Evolutionary conservation across 192 early-diverging fungal species (phyloP), one percentile per base, ranked within the genome.

Genomic region (Chytriomyces hyalinus): DNA sequence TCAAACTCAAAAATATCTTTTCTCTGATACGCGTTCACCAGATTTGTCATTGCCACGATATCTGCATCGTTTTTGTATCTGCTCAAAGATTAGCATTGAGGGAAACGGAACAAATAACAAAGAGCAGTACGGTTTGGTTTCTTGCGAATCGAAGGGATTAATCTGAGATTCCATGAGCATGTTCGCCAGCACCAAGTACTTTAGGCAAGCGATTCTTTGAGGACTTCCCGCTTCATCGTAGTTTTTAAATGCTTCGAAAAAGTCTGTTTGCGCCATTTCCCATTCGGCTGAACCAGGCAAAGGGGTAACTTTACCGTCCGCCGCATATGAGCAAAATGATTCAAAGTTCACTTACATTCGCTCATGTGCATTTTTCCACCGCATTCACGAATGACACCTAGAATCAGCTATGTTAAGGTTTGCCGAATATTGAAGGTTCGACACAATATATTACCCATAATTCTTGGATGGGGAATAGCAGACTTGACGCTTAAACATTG

Each of bases 301-400:
- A 64, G 49, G 10, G 24, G 71, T 65, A 49, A 13, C 44, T 44
- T 48, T 13, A 50, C 45, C 51, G 61, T n/a, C 43, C 48, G 62
- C 15, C 17, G 0, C 5, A 48, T 49, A 69, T 48, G 11, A 26
- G 36, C 20, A 65, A 6, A 20, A 2, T 6, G 26, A 9, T 72
- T 5, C 8, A 36, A 75, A 36, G 36, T 36, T 36, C 36, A 36
- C 85, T 82, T 89, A 85, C 89, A 91, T 86, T 98, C 97, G 64
- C 85, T 85, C 96, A 99, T 97, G 81, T 95, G 93, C 94, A 99
- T 96, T 77, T 97, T 99, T 26, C 97, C 97, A 44, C 96, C 97
- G 79, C 94, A 97, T 86, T 97, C 96, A 60, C 94, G 91, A 80
- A 99, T 97, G 28, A 96, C 91, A 48, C 96, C 85, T 81, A 17